Percentiles rank a stretch among this genome's conserved stretches.
Conservation (phyloP, 192 early-diverging fungal species). For the Mortierella claussenii region DNA sequence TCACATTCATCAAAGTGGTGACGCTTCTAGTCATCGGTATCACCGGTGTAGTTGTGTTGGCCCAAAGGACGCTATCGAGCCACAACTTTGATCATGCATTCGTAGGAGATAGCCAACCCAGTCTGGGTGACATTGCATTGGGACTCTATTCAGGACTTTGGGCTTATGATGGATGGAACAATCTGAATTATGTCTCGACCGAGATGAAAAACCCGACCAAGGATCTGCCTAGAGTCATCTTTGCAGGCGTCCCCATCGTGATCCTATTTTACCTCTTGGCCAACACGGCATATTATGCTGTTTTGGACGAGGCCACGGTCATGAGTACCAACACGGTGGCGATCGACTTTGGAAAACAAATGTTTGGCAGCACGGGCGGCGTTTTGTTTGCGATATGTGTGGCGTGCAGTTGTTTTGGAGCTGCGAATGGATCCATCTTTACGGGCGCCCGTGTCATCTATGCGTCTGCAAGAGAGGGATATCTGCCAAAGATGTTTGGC, state of each 20-base stretch:
- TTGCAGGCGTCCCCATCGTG: constrained; percentile 76
- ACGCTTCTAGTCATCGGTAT: constrained; percentile 74
- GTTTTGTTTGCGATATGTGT: constrained; percentile 79
- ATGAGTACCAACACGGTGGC: constrained; percentile 73
- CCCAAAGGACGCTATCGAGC: constrained; percentile 61
- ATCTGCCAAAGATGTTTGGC: constrained; percentile 76
- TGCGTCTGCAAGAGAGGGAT: constrained; percentile 70
- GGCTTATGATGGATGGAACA: constrained; percentile 78
- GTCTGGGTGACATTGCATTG: constrained; percentile 74
- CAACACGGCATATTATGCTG: constrained; percentile 86
- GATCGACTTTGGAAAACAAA: constrained; percentile 76
- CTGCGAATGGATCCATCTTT: constrained; percentile 83
- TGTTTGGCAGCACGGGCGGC: constrained; percentile 74
- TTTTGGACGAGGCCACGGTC: constrained; percentile 74
- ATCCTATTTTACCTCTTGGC: constrained; percentile 81
- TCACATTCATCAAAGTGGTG: constrained; percentile 79
- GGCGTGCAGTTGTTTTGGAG: constrained; percentile 77
- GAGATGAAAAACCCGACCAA: constrained; percentile 86
- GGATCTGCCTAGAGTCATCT: constrained; percentile 83
- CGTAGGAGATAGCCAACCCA: constrained; percentile 60
- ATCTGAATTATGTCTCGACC: constrained; percentile 82
- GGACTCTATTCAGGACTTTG: constrained; percentile 76
- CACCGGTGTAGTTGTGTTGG: constrained; percentile 72
- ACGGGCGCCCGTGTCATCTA: constrained; percentile 77
- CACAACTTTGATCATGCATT: constrained; percentile 73